Evolutionary conservation across 257 asterid genomes (phyloP).

Genomic region (Forsythia viridissima): DNA sequence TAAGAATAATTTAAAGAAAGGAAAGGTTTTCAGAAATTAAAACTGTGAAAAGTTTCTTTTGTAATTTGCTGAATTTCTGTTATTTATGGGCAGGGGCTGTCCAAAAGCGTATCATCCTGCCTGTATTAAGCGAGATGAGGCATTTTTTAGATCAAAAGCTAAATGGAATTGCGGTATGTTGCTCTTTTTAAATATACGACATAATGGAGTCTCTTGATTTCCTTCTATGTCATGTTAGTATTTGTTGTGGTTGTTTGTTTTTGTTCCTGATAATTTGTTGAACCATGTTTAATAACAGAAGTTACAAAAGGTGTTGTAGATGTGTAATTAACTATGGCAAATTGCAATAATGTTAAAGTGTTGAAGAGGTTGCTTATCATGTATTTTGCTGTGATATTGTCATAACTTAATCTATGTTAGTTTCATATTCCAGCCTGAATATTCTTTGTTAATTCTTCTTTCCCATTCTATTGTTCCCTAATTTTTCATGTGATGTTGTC

Average conservation of each 20-base stretch:
- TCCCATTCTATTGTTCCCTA: neutral
- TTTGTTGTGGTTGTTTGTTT: neutral
- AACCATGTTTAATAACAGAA: neutral
- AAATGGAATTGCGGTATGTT: conserved; percentile 85
- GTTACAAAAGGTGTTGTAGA: neutral
- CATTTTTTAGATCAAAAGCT: conserved; percentile 71
- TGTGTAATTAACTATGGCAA: neutral
- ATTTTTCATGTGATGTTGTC: neutral
- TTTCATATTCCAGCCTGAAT: neutral
- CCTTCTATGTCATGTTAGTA: neutral
- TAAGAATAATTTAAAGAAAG: neutral
- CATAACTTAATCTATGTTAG: neutral
- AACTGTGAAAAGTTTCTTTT: conserved; percentile 4
- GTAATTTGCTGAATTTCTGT: conserved; percentile 13
- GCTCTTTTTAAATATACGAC: neutral
- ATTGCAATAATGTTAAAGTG: neutral
- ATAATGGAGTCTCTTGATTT: neutral
- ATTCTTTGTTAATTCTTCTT: neutral
- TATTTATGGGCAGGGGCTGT: conserved; percentile 72
- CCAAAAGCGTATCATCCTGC: conserved; percentile 93
- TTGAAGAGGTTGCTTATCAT: neutral
- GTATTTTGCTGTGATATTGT: neutral
- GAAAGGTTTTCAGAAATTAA: neutral
- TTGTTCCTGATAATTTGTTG: conserved; percentile 11
- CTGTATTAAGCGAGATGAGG: conserved; percentile 87